These are phyloP conservation scores for Fraxinus velutina DNA, from an alignment of 305 asterid genomes.

Conservation along the genomic window DNA sequence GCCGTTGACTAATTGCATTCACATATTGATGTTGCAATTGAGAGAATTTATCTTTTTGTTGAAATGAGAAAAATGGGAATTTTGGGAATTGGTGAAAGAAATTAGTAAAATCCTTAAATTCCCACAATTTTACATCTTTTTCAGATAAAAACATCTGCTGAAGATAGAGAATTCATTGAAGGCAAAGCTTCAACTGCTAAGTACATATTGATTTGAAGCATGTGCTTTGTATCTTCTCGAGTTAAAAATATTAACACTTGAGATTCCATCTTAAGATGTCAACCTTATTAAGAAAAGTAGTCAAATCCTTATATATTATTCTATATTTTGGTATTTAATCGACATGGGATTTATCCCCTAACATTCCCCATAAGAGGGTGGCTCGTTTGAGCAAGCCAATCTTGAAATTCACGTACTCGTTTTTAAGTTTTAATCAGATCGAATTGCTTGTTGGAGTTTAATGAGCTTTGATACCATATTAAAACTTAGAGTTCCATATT, in stretches of 20 bases:
- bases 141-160: not conserved
- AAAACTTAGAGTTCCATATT: not conserved
- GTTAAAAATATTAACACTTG: not conserved
- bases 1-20: not conserved
- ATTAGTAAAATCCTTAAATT: not conserved
- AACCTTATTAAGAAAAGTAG: too few relatives aligned
- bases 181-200: not conserved
- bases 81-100: not conserved
- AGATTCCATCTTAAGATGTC: not conserved
- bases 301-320: too few relatives aligned
- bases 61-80: not conserved
- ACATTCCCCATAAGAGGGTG: not conserved
- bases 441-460: too few relatives aligned
- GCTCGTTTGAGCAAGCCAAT: not conserved
- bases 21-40: slow-evolving; percentile 2
- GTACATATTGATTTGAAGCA: slow-evolving; percentile 15
- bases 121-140: not conserved
- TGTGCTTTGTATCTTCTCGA: not conserved
- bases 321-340: too few relatives aligned
- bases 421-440: not conserved
- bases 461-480: not conserved
- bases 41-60: not conserved
- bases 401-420: not conserved
- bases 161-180: not conserved
- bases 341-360: not conserved